Base-by-base conservation (phyloP, 2,329 filamentous ascomycete species). In the Trichoderma breve region DNA sequence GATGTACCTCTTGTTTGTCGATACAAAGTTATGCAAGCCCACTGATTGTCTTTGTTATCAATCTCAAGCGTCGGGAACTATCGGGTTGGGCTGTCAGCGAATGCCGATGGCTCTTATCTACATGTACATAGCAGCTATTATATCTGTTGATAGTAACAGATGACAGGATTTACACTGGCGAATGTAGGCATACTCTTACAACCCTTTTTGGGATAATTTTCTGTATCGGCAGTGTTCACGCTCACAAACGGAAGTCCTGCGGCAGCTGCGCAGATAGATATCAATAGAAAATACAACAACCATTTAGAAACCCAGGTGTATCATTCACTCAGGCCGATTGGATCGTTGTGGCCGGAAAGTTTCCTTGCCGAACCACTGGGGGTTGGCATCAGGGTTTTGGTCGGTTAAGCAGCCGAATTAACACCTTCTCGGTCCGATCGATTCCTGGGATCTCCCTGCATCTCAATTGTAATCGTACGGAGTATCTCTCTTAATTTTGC, bases 361-460 rank as follows among this genome's bases (percentile, higher is more conserved):
- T 51, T 69, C 32, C 47, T 36, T 61, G 39, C 55, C 57, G 66
- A 43, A 21, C 66, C 55, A n/a, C 26, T 61, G 55, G 18, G 53
- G 51, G 36, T 34, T 51, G 39, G 26, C n/a, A 61, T 43, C 66
- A 36, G 26, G 66, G 39, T 51, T 32, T 51, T n/a, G 36, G 39
- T 61, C 57, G 55, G 36, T 51, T 61, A 26, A 61, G 8, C 55
- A 61, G 18, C 55, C 55, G 57, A 61, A 24, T n/a, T 34, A 30
- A 39, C 58, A 53, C 11, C 28, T 30, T 61, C 66, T 60, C 65
- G 55, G 66, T 61, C 66, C 66, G 66, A 69, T 61, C 36, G 28
- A 47, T 26, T 26, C 36, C 47, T 53, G 21, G 47, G 47, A 53
- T 53, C 60, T 18, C 24, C 34, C 26, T 47, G 24, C 9, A n/a